A percentile compares a stretch with the other conserved stretches of the same genome.
Conservation (phyloP, 192 early-diverging fungal species). For the Gonapodya sp. region DNA sequence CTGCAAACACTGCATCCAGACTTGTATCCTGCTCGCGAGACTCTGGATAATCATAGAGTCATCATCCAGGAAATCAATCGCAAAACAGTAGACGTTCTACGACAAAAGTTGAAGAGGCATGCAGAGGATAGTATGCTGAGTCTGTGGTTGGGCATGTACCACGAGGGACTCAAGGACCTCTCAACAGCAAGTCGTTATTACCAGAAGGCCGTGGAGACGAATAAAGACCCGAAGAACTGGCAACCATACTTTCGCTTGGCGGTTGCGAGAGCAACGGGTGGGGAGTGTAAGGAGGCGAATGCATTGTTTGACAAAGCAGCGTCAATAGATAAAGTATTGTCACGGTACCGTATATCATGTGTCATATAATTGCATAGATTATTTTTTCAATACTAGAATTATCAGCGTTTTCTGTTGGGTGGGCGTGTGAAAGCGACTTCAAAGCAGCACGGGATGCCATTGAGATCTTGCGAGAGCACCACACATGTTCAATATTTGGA, state of each 20-base stretch:
- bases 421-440: not conserved
- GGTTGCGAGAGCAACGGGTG: not conserved
- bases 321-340: not conserved
- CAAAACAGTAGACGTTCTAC: not conserved
- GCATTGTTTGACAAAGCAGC: not conserved
- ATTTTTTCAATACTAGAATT: too few relatives aligned
- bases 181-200: not conserved
- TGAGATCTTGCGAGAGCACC: not conserved
- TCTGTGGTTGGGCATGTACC: slow-evolving; percentile 7
- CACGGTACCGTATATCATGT: not conserved
- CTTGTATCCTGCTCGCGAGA: not conserved
- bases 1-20: slow-evolving; percentile 8
- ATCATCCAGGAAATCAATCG: not conserved
- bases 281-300: not conserved
- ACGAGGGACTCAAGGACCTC: not conserved
- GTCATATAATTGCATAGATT: not conserved
- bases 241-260: not conserved
- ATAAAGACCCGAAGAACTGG: not conserved
- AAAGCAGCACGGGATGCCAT: not conserved
- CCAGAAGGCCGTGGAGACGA: not conserved
- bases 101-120: not conserved
- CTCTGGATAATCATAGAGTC: not conserved
- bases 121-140: not conserved
- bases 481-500: not conserved
- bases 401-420: not conserved